Conservation (phyloP, 805 yeast genomes). For the Geotrichum ghanense region DNA sequence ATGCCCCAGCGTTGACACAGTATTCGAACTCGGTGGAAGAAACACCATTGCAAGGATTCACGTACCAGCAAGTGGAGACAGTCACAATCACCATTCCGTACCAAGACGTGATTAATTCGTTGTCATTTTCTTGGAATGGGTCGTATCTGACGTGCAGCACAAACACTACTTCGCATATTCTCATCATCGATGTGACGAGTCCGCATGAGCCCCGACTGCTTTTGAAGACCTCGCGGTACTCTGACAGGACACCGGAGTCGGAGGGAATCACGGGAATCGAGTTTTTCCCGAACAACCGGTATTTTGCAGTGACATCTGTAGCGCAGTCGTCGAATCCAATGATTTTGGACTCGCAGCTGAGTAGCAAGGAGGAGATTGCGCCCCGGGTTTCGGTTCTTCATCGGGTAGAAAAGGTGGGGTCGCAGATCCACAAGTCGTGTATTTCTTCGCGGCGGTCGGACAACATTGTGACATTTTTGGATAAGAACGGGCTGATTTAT, state of each 20-base stretch:
- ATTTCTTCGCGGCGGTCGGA: slow-evolving; percentile 62
- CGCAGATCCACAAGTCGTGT: slow-evolving; percentile 59
- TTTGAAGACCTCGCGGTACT: slow-evolving; percentile 53
- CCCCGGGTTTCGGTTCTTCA: slow-evolving; percentile 32
- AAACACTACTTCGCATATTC: slow-evolving; percentile 63
- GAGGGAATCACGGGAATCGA: slow-evolving; percentile 82
- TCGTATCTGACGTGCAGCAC: slow-evolving; percentile 66
- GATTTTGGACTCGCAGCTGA: slow-evolving; percentile 49
- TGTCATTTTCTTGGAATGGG: slow-evolving; percentile 65
- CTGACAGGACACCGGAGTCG: slow-evolving; percentile 55
- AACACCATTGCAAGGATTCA: neutral
- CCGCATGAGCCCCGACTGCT: slow-evolving; percentile 53
- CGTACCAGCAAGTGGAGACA: slow-evolving; percentile 33
- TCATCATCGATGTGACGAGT: slow-evolving; percentile 58
- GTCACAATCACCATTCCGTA: slow-evolving; percentile 74
- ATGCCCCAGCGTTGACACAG: slow-evolving; percentile 3
- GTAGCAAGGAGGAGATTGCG: slow-evolving; percentile 31
- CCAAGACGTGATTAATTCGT: slow-evolving; percentile 67
- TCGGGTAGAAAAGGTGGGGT: slow-evolving; percentile 71
- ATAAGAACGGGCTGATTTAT: slow-evolving; percentile 65
- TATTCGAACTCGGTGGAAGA: neutral
- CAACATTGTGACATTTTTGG: slow-evolving; percentile 73
- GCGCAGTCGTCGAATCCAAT: slow-evolving; percentile 60
- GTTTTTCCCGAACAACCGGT: slow-evolving; percentile 52
- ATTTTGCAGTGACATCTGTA: slow-evolving; percentile 43